These are phyloP conservation scores for Bondarzewia mesenterica DNA, from an alignment of 1,284 basidiomycete genomes.

Conservation along the genomic window DNA sequence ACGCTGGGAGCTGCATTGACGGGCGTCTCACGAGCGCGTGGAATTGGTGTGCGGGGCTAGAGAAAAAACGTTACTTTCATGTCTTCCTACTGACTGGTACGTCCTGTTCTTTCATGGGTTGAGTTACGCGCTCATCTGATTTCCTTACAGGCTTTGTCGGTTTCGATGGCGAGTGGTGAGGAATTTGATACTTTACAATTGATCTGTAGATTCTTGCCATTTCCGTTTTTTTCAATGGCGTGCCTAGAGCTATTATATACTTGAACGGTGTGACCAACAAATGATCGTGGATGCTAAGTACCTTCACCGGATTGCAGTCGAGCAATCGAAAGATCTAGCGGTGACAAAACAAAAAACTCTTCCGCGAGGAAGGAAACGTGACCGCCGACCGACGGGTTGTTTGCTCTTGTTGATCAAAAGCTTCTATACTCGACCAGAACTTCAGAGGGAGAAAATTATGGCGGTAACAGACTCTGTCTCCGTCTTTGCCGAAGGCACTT, in stretches of 20 bases:
- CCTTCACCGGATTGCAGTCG: too few species aligned
- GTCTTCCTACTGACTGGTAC: slow-evolving; percentile 68
- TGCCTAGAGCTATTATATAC: too few species aligned
- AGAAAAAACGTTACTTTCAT: slow-evolving; percentile 78
- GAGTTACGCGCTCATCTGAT: background rate
- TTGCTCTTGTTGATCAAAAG: slow-evolving; percentile 3
- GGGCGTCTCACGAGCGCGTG: slow-evolving; percentile 73
- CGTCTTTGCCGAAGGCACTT: slow-evolving; percentile 83
- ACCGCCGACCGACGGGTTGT: too few species aligned
- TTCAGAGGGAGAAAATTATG: slow-evolving; percentile 22
- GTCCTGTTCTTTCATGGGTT: slow-evolving; percentile 16
- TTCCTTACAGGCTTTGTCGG: slow-evolving; percentile 57
- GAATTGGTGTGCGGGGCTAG: slow-evolving; percentile 77
- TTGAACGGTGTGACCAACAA: too few species aligned
- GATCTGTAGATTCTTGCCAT: background rate
- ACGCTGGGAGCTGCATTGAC: slow-evolving; percentile 61
- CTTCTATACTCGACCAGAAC: background rate
- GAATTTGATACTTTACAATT: background rate
- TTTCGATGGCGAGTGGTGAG: slow-evolving; percentile 76
- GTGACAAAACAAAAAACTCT: too few species aligned
- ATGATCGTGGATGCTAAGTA: too few species aligned
- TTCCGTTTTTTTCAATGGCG: too few species aligned
- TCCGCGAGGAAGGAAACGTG: too few species aligned
- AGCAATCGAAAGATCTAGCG: too few species aligned
- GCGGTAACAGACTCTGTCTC: slow-evolving; percentile 65